Evolutionary conservation across 306 rosid genomes (phyloP).

Genomic region (Fragaria ananassa): DNA sequence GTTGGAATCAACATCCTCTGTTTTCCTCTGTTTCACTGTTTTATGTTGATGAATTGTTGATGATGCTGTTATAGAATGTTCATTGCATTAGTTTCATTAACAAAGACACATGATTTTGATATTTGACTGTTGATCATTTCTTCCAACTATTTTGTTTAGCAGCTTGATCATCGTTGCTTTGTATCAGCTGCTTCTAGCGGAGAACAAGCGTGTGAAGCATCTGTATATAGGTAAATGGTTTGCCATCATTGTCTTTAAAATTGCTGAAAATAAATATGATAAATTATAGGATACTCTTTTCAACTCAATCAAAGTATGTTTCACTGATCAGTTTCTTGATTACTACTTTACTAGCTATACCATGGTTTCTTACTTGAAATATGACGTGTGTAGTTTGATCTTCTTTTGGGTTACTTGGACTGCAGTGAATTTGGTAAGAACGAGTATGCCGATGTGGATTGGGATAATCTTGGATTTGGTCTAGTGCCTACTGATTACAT

Average conservation of each 20-base stretch:
- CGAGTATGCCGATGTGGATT: slow-evolving; percentile 57
- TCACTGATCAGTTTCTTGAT: background rate
- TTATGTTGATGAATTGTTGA: background rate
- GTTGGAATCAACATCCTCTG: background rate
- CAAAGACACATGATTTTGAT: no score
- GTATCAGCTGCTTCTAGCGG: slow-evolving; percentile 4
- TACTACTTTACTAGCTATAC: background rate
- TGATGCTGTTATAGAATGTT: background rate
- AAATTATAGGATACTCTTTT: background rate
- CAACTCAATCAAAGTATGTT: background rate
- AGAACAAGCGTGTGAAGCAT: slow-evolving; percentile 12
- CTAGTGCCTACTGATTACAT: slow-evolving; percentile 67
- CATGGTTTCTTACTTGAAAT: background rate
- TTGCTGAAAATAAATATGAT: background rate
- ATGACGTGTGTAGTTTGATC: background rate
- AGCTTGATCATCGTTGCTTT: slow-evolving; percentile 3
- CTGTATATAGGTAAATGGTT: slow-evolving; percentile 13
- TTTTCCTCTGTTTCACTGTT: background rate
- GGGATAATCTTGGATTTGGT: slow-evolving; percentile 83
- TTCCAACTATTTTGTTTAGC: background rate
- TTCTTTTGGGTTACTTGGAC: slow-evolving; percentile 10
- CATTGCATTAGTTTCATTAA: background rate
- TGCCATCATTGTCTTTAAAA: background rate
- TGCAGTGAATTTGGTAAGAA: slow-evolving; percentile 34
- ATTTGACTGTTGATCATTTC: background rate